Evolutionary conservation across 495 filamentous ascomycete genomes (phyloP), one percentile per base, ranked within the genome.

Genomic region (Podospora pseudoanserina): DNA sequence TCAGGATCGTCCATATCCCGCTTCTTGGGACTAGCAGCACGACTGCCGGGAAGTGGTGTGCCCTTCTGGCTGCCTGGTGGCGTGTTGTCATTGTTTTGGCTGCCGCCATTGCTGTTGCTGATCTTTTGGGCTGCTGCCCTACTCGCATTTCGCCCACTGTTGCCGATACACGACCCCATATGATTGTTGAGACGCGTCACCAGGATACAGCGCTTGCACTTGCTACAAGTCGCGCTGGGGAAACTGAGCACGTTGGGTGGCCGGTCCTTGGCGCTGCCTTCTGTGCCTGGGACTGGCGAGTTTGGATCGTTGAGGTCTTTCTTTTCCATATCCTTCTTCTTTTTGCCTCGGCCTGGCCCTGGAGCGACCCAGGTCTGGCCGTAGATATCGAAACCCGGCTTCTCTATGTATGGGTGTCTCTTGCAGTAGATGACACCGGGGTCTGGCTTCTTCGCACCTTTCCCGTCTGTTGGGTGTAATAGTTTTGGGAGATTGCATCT

Each of bases 331-430:
- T 86, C 84, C 76, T 85, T 86, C 79, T 87, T 86, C 76, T 87
- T 87, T 78, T 87, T 85, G 65, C 84, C 84, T 59, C 83, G 76
- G 3, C 84, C 84, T 1, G 84, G 84, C 2, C 84, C 84, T 7
- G 80, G 80, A 34, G 77, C 77, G 28, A 85, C 79, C 79, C 81
- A 95, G 11, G 88, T 88, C 73, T 93, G 92, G 63, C 91, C 92
- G 75, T 95, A 92, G 56, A 94, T 90, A 74, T 96, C 92, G 78
- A 88, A 89, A 64, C 90, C 90, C 2, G 88, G 86, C 73, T 88
- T 86, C 65, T 86, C 86, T 72, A 91, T 88, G 78, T 89, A 88
- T 13, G 92, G 91, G 63, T 88, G 88, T 67, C 86, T 89, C 72
- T 88, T 88, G 82, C 92, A 96, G 79, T 94, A 96, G 77, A 86